Evolutionary conservation across 345 rosid genomes (phyloP).

Genomic region (Ceriops decandra): DNA sequence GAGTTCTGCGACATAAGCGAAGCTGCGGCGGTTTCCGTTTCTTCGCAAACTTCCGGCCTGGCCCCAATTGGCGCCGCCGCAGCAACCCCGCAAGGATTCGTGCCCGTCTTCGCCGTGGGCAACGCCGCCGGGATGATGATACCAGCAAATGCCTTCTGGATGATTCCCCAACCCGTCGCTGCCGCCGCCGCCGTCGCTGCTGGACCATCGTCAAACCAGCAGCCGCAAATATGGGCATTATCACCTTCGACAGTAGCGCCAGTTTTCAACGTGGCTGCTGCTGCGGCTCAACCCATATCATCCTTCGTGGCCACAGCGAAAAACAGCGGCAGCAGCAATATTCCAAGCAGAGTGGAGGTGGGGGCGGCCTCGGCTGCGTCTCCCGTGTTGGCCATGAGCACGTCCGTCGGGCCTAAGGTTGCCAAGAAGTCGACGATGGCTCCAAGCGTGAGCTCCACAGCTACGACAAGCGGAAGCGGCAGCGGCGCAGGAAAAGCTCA

Average conservation of each 20-base stretch:
- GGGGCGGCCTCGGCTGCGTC: conserved; percentile 14
- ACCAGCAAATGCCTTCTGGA: conserved; percentile 48
- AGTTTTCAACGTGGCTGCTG: conserved; percentile 30
- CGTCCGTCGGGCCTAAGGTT: conserved; percentile 29
- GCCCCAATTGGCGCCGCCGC: conserved; percentile 22
- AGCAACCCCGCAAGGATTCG: conserved; percentile 33
- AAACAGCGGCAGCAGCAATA: neutral
- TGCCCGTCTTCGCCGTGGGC: conserved; percentile 42
- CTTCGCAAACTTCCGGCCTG: conserved; percentile 29
- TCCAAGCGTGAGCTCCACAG: conserved; percentile 33
- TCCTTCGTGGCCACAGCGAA: conserved; percentile 19
- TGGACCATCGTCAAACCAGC: conserved; percentile 11
- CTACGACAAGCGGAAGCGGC: neutral
- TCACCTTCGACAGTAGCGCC: conserved; percentile 32
- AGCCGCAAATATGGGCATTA: conserved; percentile 37
- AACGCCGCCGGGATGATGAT: conserved; percentile 36
- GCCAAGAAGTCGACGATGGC: conserved; percentile 46
- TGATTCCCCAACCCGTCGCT: conserved; percentile 35
- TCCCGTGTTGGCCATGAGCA: conserved; percentile 13
- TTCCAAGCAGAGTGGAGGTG: conserved; percentile 12
- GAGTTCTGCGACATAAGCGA: conserved; percentile 32
- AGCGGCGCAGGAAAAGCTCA: conserved; percentile 29
- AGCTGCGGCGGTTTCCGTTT: conserved; percentile 10
- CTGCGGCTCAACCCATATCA: conserved; percentile 32
- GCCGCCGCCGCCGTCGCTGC: neutral